phyloP scores from a whole-genome alignment of 805 yeast genomes.

The Clavispora fructus region DNA sequence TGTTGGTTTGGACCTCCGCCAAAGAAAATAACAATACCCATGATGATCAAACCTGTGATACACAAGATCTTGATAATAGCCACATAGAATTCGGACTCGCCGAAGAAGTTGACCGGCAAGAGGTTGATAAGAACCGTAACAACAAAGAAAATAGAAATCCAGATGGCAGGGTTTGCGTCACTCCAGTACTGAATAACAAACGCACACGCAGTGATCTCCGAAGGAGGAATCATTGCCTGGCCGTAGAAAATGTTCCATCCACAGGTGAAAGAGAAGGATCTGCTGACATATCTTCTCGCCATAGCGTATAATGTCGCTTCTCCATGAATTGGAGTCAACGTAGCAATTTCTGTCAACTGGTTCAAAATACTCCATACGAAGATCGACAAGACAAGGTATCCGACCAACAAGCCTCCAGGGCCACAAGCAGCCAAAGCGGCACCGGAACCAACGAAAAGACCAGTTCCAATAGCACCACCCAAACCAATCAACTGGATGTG shows the following conservation, averaged over 20 bases:
- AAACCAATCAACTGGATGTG: conserved; percentile 11
- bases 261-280: conserved; percentile 28
- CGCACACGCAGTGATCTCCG: conserved; percentile 41
- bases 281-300: conserved; percentile 6
- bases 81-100: conserved; percentile 35
- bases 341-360: conserved; percentile 16
- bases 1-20: conserved; percentile 33
- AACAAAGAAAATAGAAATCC: conserved; percentile 48
- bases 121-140: conserved; percentile 23
- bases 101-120: conserved; percentile 27
- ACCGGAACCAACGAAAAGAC: conserved; percentile 24
- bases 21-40: conserved; percentile 32
- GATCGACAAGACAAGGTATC: conserved; percentile 17
- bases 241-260: conserved; percentile 33
- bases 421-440: conserved; percentile 17
- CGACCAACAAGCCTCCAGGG: conserved; percentile 14
- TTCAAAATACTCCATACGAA: conserved; percentile 27
- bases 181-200: conserved; percentile 33
- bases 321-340: conserved; percentile 1
- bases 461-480: conserved; percentile 21
- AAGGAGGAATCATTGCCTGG: conserved; percentile 29
- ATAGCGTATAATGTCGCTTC: too few species aligned
- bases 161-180: conserved; percentile 42
- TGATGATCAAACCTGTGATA: conserved; percentile 26
- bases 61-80: conserved; percentile 28